Base-by-base conservation (phyloP, 208 protist genomes). In the Leishmania gerbilli region DNA sequence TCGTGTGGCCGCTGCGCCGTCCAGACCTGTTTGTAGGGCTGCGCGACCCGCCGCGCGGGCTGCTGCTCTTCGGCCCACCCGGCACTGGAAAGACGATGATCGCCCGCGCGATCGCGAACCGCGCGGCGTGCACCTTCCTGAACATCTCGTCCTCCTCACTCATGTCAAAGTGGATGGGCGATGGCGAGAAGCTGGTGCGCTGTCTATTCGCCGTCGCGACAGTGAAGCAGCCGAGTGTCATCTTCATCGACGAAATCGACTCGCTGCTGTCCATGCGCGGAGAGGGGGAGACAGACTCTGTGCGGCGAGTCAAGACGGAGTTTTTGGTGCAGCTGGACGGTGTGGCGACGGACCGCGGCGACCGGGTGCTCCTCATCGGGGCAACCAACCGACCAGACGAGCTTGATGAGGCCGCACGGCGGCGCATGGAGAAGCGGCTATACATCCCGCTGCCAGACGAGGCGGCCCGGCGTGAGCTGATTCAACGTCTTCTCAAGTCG, bases 251-350 rank as follows among this genome's bases (percentile, higher is more conserved):
- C 77, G 97, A 99, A 83, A 93, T 99, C 60, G 99, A 99, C 85
- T 94, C 91, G 1, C 84, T 99, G 13, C 91, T 98, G 40, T 94
- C 94, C 9, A 84, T 84, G 84, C 90, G 97, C 47, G 88, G 88
- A 4, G 94, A 97, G 58, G 92, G 91, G 0, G 95, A 97, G 85
- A 91, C 91, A 81, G 95, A 98, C 75, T 86, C 88, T 1, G 90
- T 98, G 9, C 87, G 99, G 47, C 89, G 99, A 55, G 95, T 99
- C n/a, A 99, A 99, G 89, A 99, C 99, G 40, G 99, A 99, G 89
- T 99, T 99, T 77, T 89, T 99, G 1, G 98, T 99, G 47, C 99
- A 99, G 90, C 86, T 97, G 24, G 94, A 98, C 79, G 96, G 95
- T 47, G 96, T 95, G 42, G 89, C 87, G 42, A 95, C 93, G 15